Base-by-base conservation (phyloP, 192 early-diverging fungal genomes). In the Coemansia sp. region DNA sequence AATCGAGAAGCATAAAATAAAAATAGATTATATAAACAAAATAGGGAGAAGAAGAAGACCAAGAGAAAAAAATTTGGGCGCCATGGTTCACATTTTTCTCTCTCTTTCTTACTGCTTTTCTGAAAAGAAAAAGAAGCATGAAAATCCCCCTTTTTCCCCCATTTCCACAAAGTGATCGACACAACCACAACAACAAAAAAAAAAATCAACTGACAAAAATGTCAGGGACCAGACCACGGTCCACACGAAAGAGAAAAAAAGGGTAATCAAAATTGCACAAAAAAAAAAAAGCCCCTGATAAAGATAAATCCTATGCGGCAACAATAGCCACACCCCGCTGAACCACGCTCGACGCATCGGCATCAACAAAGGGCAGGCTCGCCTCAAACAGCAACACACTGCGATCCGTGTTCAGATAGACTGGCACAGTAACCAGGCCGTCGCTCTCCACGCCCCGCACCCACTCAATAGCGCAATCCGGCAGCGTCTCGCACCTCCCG, bases 371-470 rank as follows among this genome's bases (percentile, higher is more conserved):
- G 25, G 75, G 70, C 8, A 86, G 61, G 36, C 56, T 21, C 16
- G 84, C 81, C 26, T 83, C 70, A 52, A 91, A 90, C 62, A 91
- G 48, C 34, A 91, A 60, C 25, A 83, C 77, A 26, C 57, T 65
- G 59, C 89, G 85, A 57, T 91, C 89, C 2, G 63, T 61, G 52
- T 91, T 91, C 47, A 90, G 77, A 36, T 91, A 91, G 12, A 91
- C 89, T 0, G 89, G 89, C 7, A 91, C 65, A 6, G 45, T 60
- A 0, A 57, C 66, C 25, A 60, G 43, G 18, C 34, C 33, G 3
- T 53, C 50, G 2, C 23, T 23, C 9, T 23, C 12, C 21, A 13
- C 21, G 6, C 45, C 11, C 9, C 47, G 20, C 10, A 50, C 47
- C 47, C 47, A 50, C 47, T 67, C 21, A 70, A 80, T 45, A 35